Conservation (phyloP, 106 monocot species). For the Dendrobium catenatum region DNA sequence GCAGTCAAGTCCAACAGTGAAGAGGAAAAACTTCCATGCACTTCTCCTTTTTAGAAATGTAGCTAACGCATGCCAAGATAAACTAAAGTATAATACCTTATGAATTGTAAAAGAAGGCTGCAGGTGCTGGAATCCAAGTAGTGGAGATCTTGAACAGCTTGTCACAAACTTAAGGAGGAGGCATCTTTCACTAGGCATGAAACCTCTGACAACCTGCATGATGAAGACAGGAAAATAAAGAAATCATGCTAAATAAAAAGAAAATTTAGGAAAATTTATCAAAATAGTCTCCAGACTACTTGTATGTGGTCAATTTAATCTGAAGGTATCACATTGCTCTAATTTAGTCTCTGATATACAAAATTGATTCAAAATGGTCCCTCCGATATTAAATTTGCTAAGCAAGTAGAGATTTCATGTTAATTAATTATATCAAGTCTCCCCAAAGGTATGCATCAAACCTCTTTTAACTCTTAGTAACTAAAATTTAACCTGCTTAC, state of each 20-base stretch:
- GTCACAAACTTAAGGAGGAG: constrained; percentile 93
- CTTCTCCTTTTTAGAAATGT: not conserved
- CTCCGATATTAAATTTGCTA: no score
- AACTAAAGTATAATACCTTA: constrained; percentile 40
- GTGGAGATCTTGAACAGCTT: constrained; percentile 88
- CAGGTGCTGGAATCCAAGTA: constrained; percentile 90
- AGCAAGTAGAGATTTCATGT: no score
- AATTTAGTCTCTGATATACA: no score
- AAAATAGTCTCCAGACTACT: no score
- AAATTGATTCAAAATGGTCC: no score
- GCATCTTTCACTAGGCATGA: constrained; percentile 70
- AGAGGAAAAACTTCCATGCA: not conserved
- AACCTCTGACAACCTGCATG: constrained; percentile 73
- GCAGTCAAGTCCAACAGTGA: not conserved
- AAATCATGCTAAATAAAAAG: not conserved
- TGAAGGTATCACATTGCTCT: no score
- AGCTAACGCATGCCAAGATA: not conserved
- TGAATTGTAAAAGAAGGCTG: constrained; percentile 93
- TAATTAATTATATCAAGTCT: no score
- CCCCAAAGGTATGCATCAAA: no score
- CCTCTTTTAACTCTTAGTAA: no score
- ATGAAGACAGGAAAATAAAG: not conserved
- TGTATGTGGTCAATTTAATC: no score
- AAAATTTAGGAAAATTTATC: no score
- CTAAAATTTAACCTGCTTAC: no score